Conservation (phyloP, 768 basidiomycete species). For the Termitomyces sp. region DNA sequence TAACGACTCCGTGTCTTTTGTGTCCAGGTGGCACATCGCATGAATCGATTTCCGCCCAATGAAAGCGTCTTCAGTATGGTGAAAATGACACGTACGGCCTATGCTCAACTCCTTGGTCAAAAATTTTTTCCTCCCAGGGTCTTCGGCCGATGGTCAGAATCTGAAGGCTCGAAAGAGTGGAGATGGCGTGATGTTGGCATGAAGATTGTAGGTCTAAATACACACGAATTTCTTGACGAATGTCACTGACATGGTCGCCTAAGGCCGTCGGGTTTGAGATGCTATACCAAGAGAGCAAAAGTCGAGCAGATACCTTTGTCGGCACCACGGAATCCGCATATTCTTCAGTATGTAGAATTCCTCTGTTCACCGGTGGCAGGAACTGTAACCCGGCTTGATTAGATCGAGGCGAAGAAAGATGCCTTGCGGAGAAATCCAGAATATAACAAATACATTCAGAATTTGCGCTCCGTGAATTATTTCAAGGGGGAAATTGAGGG, state of each 20-base stretch:
- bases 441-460: constrained; percentile 68
- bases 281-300: constrained; percentile 83
- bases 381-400: background rate
- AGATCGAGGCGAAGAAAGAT: constrained; percentile 68
- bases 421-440: constrained; percentile 62
- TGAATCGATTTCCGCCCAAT: constrained; percentile 85
- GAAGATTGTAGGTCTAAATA: constrained; percentile 67
- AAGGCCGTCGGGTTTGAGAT: constrained; percentile 97
- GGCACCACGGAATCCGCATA: constrained; percentile 30
- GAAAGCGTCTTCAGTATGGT: constrained; percentile 59
- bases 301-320: constrained; percentile 38
- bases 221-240: background rate
- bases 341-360: constrained; percentile 44
- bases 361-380: background rate
- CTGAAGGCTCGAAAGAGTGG: constrained; percentile 63
- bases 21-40: constrained; percentile 75
- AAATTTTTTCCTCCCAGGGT: constrained; percentile 89
- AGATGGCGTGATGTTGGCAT: constrained; percentile 85
- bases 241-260: constrained; percentile 2
- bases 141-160: constrained; percentile 72
- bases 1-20: background rate
- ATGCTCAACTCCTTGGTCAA: constrained; percentile 90
- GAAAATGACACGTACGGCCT: constrained; percentile 84
- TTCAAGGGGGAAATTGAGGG: constrained; percentile 79
- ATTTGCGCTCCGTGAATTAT: constrained; percentile 62